Evolutionary conservation across 2,329 filamentous ascomycete species (phyloP).

Genomic region (Colletotrichum sp.): DNA sequence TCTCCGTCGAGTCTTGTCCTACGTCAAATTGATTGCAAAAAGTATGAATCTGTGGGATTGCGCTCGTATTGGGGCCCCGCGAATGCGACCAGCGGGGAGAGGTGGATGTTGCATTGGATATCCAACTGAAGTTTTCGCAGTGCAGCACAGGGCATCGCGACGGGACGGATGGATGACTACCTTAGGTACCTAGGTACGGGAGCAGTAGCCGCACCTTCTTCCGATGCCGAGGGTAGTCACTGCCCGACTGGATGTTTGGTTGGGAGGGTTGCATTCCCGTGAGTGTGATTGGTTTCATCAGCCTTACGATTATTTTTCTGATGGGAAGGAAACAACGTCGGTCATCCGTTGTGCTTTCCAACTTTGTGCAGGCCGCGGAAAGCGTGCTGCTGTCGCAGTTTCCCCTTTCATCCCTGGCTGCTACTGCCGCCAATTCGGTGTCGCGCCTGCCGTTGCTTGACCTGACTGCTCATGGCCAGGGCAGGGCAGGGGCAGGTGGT

Average conservation of each 20-base stretch:
- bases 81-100: background rate
- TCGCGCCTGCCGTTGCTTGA: background rate
- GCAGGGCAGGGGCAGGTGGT: background rate
- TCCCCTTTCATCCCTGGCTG: background rate
- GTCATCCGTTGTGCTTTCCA: background rate
- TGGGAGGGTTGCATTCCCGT: background rate
- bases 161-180: no score
- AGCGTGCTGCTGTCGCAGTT: background rate
- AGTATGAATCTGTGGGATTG: background rate
- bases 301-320: background rate
- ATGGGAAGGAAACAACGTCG: background rate
- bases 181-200: background rate
- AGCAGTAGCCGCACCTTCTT: background rate
- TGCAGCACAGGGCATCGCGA: background rate
- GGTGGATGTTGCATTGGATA: background rate
- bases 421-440: background rate
- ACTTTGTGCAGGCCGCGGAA: background rate
- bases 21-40: conserved; percentile 6
- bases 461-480: background rate
- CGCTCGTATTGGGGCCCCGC: background rate
- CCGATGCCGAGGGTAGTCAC: background rate
- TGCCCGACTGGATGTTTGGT: background rate
- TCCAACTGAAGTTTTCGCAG: background rate
- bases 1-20: background rate
- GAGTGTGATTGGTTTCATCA: background rate